Base-by-base conservation (phyloP, 2,329 filamentous ascomycete species). In the Xylariaceae sp. region DNA sequence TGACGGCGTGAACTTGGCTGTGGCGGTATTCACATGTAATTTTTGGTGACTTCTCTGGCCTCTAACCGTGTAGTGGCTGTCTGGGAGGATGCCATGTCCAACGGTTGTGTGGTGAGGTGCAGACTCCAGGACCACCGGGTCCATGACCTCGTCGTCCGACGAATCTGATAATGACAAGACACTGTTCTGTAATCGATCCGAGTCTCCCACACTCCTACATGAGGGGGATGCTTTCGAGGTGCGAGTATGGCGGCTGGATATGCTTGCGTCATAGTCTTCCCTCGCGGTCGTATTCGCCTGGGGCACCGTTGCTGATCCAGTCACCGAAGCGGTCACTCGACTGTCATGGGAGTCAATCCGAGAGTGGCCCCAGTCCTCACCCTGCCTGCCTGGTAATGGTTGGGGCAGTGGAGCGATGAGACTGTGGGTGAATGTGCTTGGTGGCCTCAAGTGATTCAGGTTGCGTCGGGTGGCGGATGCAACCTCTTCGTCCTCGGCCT, bases 201-300 rank as follows among this genome's bases (percentile, higher is more conserved):
- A 64, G 24, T 71, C 69, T 5, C 67, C 55, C 12, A 75, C 57
- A 48, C 72, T 75, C 19, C 54, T 64, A 8, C 63, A 62, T 0
- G 72, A 74, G 12, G 64, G 66, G 0, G 73, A 76, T 0, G 69
- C 68, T 49, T 70, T 73, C 1, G 74, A 77, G 0, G 70, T 74
- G 29, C 70, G 65, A 2, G 73, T 78, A 38, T 76, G 68, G 26
- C 71, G 66, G 40, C 73, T 78, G 3, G 73, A 76, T 38, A 76
- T 59, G 50, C 74, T 78, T 2, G 66, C 66, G 7, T 67, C 65
- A 45, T 66, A 72, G 36, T 70, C 67, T 9, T 57, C 61, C 4
- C 58, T 59, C 11, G 59, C 57, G 8, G 47, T 38, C 7, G 52
- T 47, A n/a, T 55, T 47, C 6, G 38, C 57, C 15, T 59, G 54